Conservation (phyloP, 2,329 filamentous ascomycete species). For the Plectosphaerella sp. region DNA sequence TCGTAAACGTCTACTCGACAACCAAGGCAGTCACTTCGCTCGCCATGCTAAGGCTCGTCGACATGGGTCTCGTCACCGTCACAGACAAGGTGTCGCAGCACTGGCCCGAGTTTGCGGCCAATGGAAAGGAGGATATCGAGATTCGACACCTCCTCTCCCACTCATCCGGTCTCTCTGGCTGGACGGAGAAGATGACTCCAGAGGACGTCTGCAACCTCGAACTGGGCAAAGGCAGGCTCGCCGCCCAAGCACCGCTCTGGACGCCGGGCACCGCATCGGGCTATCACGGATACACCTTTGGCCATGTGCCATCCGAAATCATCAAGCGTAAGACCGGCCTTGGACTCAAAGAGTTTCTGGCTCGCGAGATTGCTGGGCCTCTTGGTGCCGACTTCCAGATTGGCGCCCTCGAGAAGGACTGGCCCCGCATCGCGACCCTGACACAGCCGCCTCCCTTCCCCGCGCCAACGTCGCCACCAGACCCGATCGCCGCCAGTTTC, state of each 20-base stretch:
- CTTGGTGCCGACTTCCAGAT: constrained; percentile 41
- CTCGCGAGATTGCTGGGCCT: constrained; percentile 29
- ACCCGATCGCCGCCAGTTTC: constrained; percentile 23
- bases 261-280: constrained; percentile 34
- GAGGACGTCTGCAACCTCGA: constrained; percentile 28
- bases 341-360: constrained; percentile 32
- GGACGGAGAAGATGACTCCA: constrained; percentile 22
- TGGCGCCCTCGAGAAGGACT: constrained; percentile 34
- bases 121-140: constrained; percentile 32
- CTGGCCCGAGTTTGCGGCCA: constrained; percentile 40
- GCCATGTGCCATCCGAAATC: constrained; percentile 36
- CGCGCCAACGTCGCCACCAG: constrained; percentile 11
- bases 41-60: constrained; percentile 30
- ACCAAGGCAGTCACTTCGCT: constrained; percentile 32
- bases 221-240: constrained; percentile 25
- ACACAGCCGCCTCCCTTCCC: constrained; percentile 15
- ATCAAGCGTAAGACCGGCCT: constrained; percentile 34
- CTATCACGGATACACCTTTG: constrained; percentile 34
- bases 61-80: constrained; percentile 29
- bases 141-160: constrained; percentile 35
- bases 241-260: constrained; percentile 37
- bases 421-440: constrained; percentile 31
- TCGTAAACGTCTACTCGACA: constrained; percentile 32
- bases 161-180: constrained; percentile 29
- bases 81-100: constrained; percentile 32